Base-by-base conservation (phyloP, 192 early-diverging fungal genomes). In the Entomortierella chlamydospora region DNA sequence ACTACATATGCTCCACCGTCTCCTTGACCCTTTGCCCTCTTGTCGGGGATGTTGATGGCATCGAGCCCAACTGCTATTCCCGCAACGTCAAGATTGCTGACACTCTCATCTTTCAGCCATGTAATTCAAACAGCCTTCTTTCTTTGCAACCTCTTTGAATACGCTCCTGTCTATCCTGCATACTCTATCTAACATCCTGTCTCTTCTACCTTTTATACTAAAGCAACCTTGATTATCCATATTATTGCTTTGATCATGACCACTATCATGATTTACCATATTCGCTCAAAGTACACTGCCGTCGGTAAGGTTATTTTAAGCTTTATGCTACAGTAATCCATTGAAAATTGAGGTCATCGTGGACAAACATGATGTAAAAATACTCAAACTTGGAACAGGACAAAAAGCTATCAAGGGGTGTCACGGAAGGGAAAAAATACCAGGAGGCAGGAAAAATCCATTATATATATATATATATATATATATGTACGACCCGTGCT, bases 251-350 rank as follows among this genome's bases (percentile, higher is more conserved):
- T 99, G 61, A 81, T 95, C 68, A 99, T 99, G 98, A 97, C 97
- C 11, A 83, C 90, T 56, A 97, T 97, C 79, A 99, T 99, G 98
- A 98, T 99, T 81, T 94, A 93, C 70, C 97, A 99, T 83, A 95
- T 99, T 81, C 93, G 92, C 64, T 94, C 93, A 49, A 99, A 99
- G 86, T 98, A 97, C 85, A 99, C 98, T 28, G 98, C 98, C 39
- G 96, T 99, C n/a, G 98, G 93, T 93, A 76, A 68, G 89, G 83
- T 51, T 25, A n/a, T n/a, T 63, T 15, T 45, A 6, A n/a, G 30
- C 17, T 54, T 47, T 47, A 20, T 15, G 42, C n/a, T n/a, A n/a
- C n/a, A n/a, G n/a, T n/a, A n/a, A n/a, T n/a, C n/a, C n/a, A n/a
- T n/a, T n/a, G n/a, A n/a, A n/a, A n/a, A n/a, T n/a, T n/a, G n/a